These are phyloP conservation scores for Smallanthus sonchifolius DNA, from an alignment of 129 eudicot genomes.

Conservation along the genomic window DNA sequence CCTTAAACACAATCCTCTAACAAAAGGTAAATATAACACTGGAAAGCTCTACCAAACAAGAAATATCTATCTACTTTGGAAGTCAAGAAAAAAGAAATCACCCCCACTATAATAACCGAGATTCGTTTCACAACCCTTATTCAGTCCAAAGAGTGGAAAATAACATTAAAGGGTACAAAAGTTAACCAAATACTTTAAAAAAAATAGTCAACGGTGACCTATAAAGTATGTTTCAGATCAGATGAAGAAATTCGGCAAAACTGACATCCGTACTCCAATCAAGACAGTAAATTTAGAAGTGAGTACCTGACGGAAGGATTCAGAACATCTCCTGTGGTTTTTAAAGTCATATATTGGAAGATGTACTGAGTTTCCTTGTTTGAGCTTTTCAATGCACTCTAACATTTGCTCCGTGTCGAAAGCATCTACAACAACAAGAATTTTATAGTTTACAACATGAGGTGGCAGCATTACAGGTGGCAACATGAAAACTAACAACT, in stretches of 20 bases:
- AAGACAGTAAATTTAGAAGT: background rate
- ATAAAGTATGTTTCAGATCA: background rate
- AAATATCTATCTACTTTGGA: background rate
- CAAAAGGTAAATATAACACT: background rate
- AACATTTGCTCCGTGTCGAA: slow-evolving; percentile 96
- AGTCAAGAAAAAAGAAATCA: slow-evolving; percentile 1
- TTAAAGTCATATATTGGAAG: slow-evolving; percentile 93
- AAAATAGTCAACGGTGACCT: background rate
- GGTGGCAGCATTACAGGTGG: slow-evolving; percentile 4
- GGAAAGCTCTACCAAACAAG: background rate
- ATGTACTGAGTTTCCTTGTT: slow-evolving; percentile 70
- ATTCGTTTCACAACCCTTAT: background rate
- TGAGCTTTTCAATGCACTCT: slow-evolving; percentile 76
- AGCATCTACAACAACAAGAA: slow-evolving; percentile 64
- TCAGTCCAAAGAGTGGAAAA: background rate
- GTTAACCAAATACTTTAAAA: background rate
- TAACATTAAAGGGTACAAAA: background rate
- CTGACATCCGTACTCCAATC: background rate
- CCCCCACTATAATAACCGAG: background rate
- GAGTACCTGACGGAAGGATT: slow-evolving; percentile 85
- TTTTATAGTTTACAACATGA: background rate
- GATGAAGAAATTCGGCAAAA: slow-evolving; percentile 1
- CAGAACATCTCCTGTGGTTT: slow-evolving; percentile 77
- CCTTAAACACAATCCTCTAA: background rate
- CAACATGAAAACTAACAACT: slow-evolving; percentile 8